Conservation (phyloP, 2,329 filamentous ascomycete genomes). For the Fusarium gaditjirri region DNA sequence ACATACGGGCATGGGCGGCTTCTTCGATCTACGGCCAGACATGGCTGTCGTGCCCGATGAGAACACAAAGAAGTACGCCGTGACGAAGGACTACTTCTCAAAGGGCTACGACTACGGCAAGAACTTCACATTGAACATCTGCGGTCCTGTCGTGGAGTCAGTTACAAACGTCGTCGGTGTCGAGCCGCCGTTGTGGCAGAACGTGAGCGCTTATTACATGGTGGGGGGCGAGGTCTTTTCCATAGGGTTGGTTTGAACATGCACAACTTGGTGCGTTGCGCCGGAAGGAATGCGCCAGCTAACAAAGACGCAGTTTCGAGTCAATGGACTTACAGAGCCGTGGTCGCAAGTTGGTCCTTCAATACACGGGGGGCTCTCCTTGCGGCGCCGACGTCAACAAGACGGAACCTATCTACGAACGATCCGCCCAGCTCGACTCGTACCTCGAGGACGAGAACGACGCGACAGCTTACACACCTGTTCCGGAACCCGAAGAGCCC, state of each 20-base stretch:
- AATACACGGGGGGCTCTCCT: constrained; percentile 81
- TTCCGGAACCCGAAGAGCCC: constrained; percentile 19
- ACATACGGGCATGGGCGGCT: constrained; percentile 64
- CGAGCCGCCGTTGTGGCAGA: constrained; percentile 69
- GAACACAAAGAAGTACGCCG: constrained; percentile 53
- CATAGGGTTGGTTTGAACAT: constrained; percentile 69
- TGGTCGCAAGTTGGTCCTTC: constrained; percentile 79
- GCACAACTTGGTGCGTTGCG: background rate
- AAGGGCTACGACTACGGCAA: constrained; percentile 80
- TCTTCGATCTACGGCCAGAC: constrained; percentile 68
- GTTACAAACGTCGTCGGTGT: constrained; percentile 73
- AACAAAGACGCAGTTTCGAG: constrained; percentile 51
- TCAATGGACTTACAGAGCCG: constrained; percentile 65
- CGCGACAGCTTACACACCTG: constrained; percentile 19
- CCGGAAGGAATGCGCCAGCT: constrained; percentile 16
- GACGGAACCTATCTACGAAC: constrained; percentile 45
- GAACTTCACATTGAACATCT: constrained; percentile 88
- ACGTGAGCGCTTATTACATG: constrained; percentile 83
- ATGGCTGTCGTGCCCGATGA: constrained; percentile 58
- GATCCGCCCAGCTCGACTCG: constrained; percentile 42
- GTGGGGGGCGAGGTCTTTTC: constrained; percentile 74
- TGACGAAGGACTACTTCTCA: constrained; percentile 67
- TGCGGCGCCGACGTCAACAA: constrained; percentile 64
- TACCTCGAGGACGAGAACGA: constrained; percentile 44
- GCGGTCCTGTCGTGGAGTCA: constrained; percentile 76